Evolutionary conservation across 306 rosid genomes (phyloP), one percentile per base, ranked within the genome.

Genomic region (Pterocarpus macrocarpus): DNA sequence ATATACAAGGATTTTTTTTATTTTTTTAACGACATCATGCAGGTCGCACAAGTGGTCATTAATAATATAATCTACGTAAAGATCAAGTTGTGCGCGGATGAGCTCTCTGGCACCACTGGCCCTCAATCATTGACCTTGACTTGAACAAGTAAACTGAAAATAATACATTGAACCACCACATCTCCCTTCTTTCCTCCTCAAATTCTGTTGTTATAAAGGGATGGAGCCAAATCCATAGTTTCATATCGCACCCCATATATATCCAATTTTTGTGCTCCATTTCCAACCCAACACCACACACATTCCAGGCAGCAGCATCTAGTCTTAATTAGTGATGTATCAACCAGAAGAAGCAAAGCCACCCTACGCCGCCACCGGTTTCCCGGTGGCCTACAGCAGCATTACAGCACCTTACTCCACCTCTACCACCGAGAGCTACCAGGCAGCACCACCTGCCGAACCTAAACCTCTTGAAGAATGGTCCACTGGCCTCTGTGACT

Each of bases 401-500:
- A 16, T 4, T 34, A 1, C 66, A 0, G 2, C 72, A 30, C 5
- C 85, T 0, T 47, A 47, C 39, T 45, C 9, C 59, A 1, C 76
- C 36, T 12, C 49, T 73, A 3, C 49, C 4, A 1, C 68, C 1
- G 32, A 53, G 1, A 58, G 59, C 41, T 35, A 13, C 1, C 44
- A 50, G 2, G 53, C 71, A 0, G 14, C 71, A 0, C 4, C 66
- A 53, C 73, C 44, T 0, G 80, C 77, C 0, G 69, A 1, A 0
- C 52, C 75, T 8, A 83, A 70, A 14, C 73, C 78, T 8, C 43
- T 32, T 0, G 86, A 69, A 1, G 86, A 88, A 0, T 92, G 97
- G 97, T 90, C 92, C 45, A 80, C 89, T 33, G 91, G 93, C 36
- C 88, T 90, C 39, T 89, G 82, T 10, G 93, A 86, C 32, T 92